Base-by-base conservation (phyloP, 805 yeast genomes). In the Candida oleophila region DNA sequence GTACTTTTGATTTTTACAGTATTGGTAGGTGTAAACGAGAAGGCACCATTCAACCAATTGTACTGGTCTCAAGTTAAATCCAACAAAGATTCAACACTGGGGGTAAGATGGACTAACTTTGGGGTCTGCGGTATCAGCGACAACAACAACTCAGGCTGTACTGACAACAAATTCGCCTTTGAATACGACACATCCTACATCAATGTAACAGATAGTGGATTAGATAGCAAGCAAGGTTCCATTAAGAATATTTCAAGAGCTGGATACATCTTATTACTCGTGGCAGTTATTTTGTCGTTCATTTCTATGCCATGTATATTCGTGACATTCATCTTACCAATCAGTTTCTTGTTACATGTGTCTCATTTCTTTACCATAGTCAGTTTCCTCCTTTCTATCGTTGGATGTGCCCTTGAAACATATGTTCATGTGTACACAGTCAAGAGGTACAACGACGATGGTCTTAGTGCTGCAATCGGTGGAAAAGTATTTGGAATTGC, bases 401-500 rank as follows among this genome's bases (percentile, higher is more conserved):
- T 36, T 12, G 39, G 39, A 4, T 20, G 22, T 16, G 39, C 39
- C 20, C 12, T 36, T 12, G 39, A 36, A 19, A 16, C 22, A 7
- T 36, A 36, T 19, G 14, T 36, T 16, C 39, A 36, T 19, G 39
- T 36, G 14, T 36, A 36, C 39, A 19, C 39, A 4, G 39, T 36
- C 22, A 36, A 36, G 22, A 16, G 19, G 22, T 36, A 18, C 39
- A 36, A 36, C 4, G 39, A 4, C 39, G 19, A 19, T 19, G 39
- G 39, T 11, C 21, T n/a, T 14, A 15, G 21, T 16, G 39, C 39
- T 9, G 19, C 5, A 16, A 36, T 36, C 12, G 39, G 39, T 19
- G 18, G 12, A 4, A 16, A n/a, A 4, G 39, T 36, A 9, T 36
- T 36, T 19, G 39, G 39, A 18, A 18, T 36, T 7, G 39, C 18